Evolutionary conservation across 129 eudicot genomes (phyloP).

Genomic region (Chrysanthemum seticuspe): DNA sequence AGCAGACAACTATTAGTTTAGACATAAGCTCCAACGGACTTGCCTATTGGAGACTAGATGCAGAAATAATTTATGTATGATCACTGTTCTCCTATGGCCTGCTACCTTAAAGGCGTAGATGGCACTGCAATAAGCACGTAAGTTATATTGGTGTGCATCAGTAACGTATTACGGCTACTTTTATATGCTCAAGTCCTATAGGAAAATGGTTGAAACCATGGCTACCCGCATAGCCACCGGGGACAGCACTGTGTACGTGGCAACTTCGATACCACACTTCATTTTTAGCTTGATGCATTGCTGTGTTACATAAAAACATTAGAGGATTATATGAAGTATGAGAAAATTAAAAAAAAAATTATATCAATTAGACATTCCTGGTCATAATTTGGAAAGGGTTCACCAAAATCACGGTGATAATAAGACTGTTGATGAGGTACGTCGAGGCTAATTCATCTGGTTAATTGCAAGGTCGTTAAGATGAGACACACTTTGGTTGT

Average conservation of each 20-base stretch:
- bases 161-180: too few species aligned
- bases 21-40: neutral
- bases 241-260: neutral
- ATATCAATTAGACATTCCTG: neutral
- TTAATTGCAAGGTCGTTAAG: constrained; percentile 22
- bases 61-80: too few species aligned
- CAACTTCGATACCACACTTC: neutral
- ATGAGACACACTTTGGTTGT: neutral
- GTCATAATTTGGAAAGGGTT: neutral
- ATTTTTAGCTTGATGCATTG: neutral
- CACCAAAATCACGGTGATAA: neutral
- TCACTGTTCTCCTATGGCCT: too few species aligned
- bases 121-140: too few species aligned
- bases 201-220: constrained; percentile 1
- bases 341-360: neutral
- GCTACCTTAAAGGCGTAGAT: too few species aligned
- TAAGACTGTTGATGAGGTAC: neutral
- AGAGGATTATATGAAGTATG: neutral
- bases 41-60: neutral
- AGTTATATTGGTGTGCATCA: too few species aligned
- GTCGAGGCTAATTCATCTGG: constrained; percentile 29
- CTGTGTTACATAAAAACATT: neutral
- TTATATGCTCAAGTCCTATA: neutral
- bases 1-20: neutral
- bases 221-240: neutral